phyloP scores from a whole-genome alignment of 2,329 filamentous ascomycete genomes.

The Ceratocystis ficicola region DNA sequence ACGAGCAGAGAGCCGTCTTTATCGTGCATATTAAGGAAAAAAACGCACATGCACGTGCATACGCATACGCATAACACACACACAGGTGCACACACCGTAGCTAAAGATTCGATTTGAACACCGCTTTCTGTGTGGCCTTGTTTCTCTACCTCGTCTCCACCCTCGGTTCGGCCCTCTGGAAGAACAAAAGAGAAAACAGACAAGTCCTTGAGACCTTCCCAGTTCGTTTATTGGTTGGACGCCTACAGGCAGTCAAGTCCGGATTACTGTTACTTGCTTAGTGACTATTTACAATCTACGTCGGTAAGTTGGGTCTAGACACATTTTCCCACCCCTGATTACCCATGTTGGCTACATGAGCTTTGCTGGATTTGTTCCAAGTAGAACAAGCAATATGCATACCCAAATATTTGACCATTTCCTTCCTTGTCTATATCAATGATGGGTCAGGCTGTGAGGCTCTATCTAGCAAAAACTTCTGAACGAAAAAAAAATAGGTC shows the following conservation, averaged over 20 bases:
- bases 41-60: not conserved
- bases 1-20: not conserved
- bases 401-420: not conserved
- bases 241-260: not conserved
- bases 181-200: not conserved
- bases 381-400: constrained; percentile 1
- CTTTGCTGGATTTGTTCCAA: not conserved
- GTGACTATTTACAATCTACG: not conserved
- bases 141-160: not conserved
- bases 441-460: not conserved
- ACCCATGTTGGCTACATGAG: not conserved
- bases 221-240: not conserved
- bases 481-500: not conserved
- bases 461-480: not conserved
- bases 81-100: not conserved
- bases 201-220: not conserved
- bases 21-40: constrained; percentile 4
- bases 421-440: not conserved
- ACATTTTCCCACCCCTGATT: not conserved
- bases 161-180: constrained; percentile 1
- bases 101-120: not conserved
- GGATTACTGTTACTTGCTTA: not conserved
- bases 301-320: not conserved
- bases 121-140: not conserved
- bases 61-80: not conserved